A percentile compares a stretch with the other conserved stretches of the same genome.
These are phyloP conservation scores for Erythrobasidium hasegawianum DNA, from an alignment of 1,284 basidiomycete genomes.

Conservation along the genomic window DNA sequence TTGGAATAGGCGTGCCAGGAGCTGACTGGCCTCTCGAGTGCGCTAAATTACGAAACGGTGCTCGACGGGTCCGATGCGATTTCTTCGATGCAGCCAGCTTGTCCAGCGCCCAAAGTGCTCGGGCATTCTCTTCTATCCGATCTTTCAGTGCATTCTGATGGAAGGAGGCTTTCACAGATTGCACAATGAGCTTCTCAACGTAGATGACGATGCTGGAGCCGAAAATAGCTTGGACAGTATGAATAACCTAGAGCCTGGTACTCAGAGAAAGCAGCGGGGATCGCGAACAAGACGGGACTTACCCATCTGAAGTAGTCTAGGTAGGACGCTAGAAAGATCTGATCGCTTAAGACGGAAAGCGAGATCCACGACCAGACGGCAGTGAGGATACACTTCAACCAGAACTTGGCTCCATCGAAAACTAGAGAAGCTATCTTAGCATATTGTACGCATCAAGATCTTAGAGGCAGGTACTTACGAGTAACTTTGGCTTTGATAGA, in stretches of 20 bases:
- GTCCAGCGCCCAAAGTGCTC: slow-evolving; percentile 37
- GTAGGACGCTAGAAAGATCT: slow-evolving; percentile 20
- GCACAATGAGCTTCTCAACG: slow-evolving; percentile 32
- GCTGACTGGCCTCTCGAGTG: slow-evolving; percentile 8
- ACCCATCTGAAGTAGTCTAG: slow-evolving; percentile 30
- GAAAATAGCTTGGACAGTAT: slow-evolving; percentile 26
- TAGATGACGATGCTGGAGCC: slow-evolving; percentile 27
- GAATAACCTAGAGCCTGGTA: slow-evolving; percentile 1
- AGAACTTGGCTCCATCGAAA: slow-evolving; percentile 30
- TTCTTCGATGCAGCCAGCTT: slow-evolving; percentile 39
- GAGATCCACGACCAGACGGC: slow-evolving; percentile 32
- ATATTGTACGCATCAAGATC: not conserved
- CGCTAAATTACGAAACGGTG: not conserved
- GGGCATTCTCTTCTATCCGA: slow-evolving; percentile 30
- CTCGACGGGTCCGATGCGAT: not conserved
- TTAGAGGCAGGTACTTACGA: slow-evolving; percentile 11
- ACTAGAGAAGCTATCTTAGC: too few relatives aligned
- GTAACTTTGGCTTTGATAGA: slow-evolving; percentile 16
- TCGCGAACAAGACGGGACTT: not conserved
- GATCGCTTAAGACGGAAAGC: slow-evolving; percentile 21
- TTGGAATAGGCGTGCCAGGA: slow-evolving; percentile 6
- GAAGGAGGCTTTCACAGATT: slow-evolving; percentile 31
- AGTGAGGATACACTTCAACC: slow-evolving; percentile 26
- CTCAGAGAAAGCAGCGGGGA: not conserved
- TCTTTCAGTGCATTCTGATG: slow-evolving; percentile 31